Evolutionary conservation across 805 yeast species (phyloP), one percentile per base, ranked within the genome.

Genomic region (Clavispora fructus): DNA sequence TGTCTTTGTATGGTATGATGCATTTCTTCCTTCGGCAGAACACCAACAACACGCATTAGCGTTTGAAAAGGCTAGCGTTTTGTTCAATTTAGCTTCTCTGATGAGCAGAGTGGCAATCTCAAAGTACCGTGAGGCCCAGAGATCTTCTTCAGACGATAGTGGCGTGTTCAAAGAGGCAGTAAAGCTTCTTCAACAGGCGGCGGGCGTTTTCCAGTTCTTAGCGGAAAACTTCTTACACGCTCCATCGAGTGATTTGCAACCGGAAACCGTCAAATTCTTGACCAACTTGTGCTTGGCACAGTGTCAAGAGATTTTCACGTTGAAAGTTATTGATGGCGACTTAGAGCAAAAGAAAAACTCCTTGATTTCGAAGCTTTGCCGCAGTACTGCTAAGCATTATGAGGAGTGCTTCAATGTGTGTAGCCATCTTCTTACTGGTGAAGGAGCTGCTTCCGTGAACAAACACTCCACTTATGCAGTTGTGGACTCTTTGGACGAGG

Each of bases 191-290:
- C 88, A 88, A 50, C 83, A 81, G 47, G 81, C 96, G 1, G 85
- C 94, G 5, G 95, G 97, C 1, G 75, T 89, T 28, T 85, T 78
- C 58, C 75, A 78, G 49, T 87, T 79, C 54, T 70, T 91, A 25
- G 75, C 83, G 39, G 92, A 86, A 54, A 87, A 85, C 63, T 92
- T 92, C 64, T 67, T 90, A 40, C 94, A 91, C 64, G 92, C 97
- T 0, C 97, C 98, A 0, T 80, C 90, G 4, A 69, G 75, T 6
- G 99, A 92, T 63, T 68, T 91, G 42, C 72, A 77, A 49, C 85
- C 85, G 30, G 79, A 83, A 19, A 81, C 88, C 0, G 79, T 87
- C 9, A 73, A 74, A 37, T 83, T 87, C 31, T 72, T 92, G 42
- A 62, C 74, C 13, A 76, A 75, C 52, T 62, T 91, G 45, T 80